Conservation (phyloP, 2,329 filamentous ascomycete species). For the Fusarium protoensiforme region DNA sequence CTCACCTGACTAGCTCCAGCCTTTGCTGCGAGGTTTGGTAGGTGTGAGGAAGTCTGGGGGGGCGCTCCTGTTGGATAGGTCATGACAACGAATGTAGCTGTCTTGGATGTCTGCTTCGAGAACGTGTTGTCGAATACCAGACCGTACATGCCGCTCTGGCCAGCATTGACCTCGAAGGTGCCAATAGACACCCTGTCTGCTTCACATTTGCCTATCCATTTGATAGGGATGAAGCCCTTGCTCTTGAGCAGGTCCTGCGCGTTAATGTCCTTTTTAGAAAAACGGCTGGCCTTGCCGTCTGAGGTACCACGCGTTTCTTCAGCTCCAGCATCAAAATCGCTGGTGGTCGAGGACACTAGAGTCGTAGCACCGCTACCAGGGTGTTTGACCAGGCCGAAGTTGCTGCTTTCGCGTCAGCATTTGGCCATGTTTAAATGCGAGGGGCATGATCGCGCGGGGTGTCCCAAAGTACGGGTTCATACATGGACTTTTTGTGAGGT, state of each 20-base stretch:
- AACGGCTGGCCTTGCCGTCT: constrained; percentile 60
- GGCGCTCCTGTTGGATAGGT: constrained; percentile 89
- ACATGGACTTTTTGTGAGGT: constrained; percentile 97
- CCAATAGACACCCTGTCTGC: constrained; percentile 95
- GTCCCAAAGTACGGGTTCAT: constrained; percentile 40
- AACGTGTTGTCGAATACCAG: constrained; percentile 99
- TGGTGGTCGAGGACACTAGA: constrained; percentile 55
- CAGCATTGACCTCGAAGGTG: constrained; percentile 79
- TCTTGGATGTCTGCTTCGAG: constrained; percentile 94
- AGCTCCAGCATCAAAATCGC: constrained; percentile 58
- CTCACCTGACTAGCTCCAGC: constrained; percentile 60
- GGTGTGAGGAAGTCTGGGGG: constrained; percentile 78
- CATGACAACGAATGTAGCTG: constrained; percentile 91
- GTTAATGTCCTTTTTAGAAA: constrained; percentile 68
- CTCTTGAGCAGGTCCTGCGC: constrained; percentile 72
- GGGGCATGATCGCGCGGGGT: background rate
- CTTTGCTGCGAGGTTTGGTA: constrained; percentile 64
- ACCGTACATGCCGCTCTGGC: constrained; percentile 92
- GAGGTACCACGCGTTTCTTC: constrained; percentile 57
- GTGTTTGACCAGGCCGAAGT: constrained; percentile 98
- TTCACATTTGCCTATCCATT: constrained; percentile 96
- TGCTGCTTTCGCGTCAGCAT: constrained; percentile 60
- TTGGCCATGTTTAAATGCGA: background rate
- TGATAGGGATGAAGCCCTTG: constrained; percentile 76
- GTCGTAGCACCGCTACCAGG: constrained; percentile 76